These are phyloP conservation scores for Chaetomiaceae sp. DNA, from an alignment of 2,329 filamentous ascomycete species.

Conservation along the genomic window DNA sequence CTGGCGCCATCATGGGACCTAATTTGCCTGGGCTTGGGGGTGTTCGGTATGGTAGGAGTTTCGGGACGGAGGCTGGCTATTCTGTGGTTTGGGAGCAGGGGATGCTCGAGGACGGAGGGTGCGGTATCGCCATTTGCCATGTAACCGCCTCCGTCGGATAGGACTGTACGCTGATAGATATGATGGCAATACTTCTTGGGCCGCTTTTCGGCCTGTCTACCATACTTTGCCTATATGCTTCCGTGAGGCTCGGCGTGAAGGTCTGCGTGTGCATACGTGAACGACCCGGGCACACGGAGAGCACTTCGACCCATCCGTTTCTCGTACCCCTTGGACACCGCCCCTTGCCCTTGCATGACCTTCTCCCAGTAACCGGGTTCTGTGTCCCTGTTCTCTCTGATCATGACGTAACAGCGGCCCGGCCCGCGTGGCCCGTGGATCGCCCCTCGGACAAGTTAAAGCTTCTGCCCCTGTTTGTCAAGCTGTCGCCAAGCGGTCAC, in stretches of 20 bases:
- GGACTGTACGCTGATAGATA: not conserved
- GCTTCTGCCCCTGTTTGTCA: not conserved
- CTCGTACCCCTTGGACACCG: no score
- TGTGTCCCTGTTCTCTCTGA: not conserved
- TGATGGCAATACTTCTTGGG: not conserved
- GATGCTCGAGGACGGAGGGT: slow-evolving; percentile 1
- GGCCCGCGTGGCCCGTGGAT: not conserved
- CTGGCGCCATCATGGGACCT: not conserved
- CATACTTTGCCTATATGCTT: not conserved
- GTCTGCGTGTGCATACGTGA: not conserved
- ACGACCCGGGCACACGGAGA: no score
- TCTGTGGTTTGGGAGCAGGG: not conserved
- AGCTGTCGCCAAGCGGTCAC: not conserved
- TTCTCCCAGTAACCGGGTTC: no score
- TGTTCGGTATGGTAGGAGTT: not conserved
- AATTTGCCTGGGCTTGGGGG: not conserved
- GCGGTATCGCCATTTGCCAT: not conserved
- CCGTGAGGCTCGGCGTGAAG: not conserved
- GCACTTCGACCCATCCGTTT: no score
- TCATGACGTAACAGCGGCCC: not conserved
- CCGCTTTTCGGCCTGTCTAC: not conserved
- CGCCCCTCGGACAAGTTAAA: not conserved
- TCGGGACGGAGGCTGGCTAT: not conserved
- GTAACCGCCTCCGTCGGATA: not conserved
- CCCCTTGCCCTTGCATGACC: no score